Base-by-base conservation (phyloP, 106 monocot genomes). In the Allium fistulosum region DNA sequence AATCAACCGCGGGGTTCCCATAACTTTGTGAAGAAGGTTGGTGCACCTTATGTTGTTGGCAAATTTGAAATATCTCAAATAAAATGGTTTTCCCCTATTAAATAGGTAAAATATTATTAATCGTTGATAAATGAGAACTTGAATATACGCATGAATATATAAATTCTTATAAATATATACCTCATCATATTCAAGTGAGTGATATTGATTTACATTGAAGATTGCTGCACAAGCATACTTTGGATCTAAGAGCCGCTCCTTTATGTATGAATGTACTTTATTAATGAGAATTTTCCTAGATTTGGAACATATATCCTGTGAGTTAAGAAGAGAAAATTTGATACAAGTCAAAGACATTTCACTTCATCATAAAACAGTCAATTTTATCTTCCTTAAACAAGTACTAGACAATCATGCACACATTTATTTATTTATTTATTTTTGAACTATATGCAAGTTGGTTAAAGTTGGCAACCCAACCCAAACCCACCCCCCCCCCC, bases 161-260 rank as follows among this genome's bases (percentile, higher is more conserved):
- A 65, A 17, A 49, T 49, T 13, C 7, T 46, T 17, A 9, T 22
- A 48, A 69, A 46, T 28, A 63, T 55, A 55, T 62, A 93, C 99
- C 90, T 99, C 93, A 56, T 72, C 67, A 74, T 76, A 87, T 63
- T 82, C 87, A n/a, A 78, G 83, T 45, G 84, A 77, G 37, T 73
- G 69, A 75, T 65, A 79, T 26, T 90, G 78, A 57, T 68, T 74
- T 17, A 99, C 75, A 68, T 80, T 83, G 62, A 87, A 76, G 58
- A 99, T 70, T 75, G 92, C 83, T 49, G 87, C 82, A 81, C 99
- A 99, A 58, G 90, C 81, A 85, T 99, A 99, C 74, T 99, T 99
- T 8, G 85, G 77, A 71, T 99, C 99, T 76, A 99, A 65, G 7
- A 79, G 65, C 11, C 90, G 76, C 60, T 99, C 99, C 76, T 99